Conservation (phyloP, 1,284 basidiomycete species). For the Trichosporon inkin region DNA sequence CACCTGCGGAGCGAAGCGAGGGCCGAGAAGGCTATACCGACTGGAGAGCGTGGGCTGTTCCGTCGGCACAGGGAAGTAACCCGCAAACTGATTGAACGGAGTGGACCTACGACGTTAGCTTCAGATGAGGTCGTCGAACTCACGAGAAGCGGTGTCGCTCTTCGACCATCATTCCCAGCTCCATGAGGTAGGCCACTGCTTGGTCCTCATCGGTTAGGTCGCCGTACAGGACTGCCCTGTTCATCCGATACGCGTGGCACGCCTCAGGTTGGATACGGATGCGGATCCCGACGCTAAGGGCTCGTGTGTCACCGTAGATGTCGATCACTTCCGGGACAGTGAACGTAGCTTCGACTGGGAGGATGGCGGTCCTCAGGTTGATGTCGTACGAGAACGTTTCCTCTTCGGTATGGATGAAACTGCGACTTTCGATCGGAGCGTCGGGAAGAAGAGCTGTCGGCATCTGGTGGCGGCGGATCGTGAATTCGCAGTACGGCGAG, state of each 20-base stretch:
- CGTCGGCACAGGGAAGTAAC: conserved; percentile 35
- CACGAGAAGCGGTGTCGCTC: conserved; percentile 40
- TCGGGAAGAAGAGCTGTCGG: conserved; percentile 22
- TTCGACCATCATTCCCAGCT: conserved; percentile 48
- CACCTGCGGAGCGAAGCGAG: conserved; percentile 20
- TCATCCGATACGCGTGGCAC: neutral
- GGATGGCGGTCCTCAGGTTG: neutral
- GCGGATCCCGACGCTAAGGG: conserved; percentile 36
- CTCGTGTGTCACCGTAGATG: conserved; percentile 34
- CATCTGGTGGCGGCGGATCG: conserved; percentile 37
- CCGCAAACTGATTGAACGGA: conserved; percentile 22
- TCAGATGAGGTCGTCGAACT: conserved; percentile 10
- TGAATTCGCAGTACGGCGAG: conserved; percentile 26
- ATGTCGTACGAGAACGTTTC: conserved; percentile 6
- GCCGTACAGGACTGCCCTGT: neutral
- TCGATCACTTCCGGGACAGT: conserved; percentile 46
- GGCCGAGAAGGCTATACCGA: conserved; percentile 26
- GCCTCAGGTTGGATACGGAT: conserved; percentile 27
- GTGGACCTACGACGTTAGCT: conserved; percentile 28
- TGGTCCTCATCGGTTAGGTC: neutral
- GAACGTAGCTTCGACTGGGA: conserved; percentile 35
- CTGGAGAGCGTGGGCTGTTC: conserved; percentile 28
- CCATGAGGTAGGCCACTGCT: conserved; percentile 23
- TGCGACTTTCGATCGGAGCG: conserved; percentile 21
- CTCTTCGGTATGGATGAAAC: conserved; percentile 26